Evolutionary conservation across 2,329 filamentous ascomycete genomes (phyloP).

Genomic region (Colletotrichum viniferum): DNA sequence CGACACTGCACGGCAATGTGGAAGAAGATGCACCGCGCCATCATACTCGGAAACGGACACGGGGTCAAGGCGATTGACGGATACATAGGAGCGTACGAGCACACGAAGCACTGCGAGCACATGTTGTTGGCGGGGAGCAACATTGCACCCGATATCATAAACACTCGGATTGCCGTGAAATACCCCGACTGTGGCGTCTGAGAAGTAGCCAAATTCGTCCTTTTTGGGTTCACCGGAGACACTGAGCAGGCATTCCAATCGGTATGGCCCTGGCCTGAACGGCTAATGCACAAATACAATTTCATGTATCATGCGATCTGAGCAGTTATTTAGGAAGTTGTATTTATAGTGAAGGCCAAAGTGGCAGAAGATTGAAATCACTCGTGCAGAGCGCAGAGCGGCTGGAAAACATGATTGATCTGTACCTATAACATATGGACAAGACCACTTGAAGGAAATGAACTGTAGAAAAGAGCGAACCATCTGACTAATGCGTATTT

Average conservation of each 20-base stretch:
- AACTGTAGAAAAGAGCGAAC: neutral
- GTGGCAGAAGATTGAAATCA: no score
- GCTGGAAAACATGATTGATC: no score
- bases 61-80: conserved; percentile 18
- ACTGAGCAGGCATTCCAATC: no score
- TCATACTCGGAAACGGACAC: neutral
- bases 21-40: conserved; percentile 25
- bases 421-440: no score
- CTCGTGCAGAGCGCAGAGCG: no score
- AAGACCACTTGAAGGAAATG: no score
- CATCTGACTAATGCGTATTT: neutral
- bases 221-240: neutral
- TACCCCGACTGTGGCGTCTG: conserved; percentile 11
- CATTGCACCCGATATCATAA: conserved; percentile 1
- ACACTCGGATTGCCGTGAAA: conserved; percentile 20
- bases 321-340: no score
- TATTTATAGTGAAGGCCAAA: no score
- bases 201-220: neutral
- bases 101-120: conserved; percentile 24
- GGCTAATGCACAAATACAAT: no score
- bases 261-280: no score
- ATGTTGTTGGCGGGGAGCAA: conserved; percentile 19
- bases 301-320: no score
- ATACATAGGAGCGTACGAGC: conserved; percentile 23
- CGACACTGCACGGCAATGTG: conserved; percentile 26